Conservation (phyloP, 805 yeast genomes). For the Nakazawaea populi region DNA sequence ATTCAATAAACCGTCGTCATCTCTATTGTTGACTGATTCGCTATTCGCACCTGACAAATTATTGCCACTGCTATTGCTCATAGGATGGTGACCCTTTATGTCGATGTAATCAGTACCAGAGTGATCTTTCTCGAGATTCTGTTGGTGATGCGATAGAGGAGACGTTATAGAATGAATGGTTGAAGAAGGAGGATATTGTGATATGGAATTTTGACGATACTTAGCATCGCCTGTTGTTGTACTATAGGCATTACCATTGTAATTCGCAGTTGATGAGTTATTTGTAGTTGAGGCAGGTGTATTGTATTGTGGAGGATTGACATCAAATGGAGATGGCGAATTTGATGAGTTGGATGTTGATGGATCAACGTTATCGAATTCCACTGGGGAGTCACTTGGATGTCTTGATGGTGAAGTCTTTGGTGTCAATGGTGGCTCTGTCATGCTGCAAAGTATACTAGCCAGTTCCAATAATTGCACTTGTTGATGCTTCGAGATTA, state of each 20-base stretch:
- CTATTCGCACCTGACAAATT: background rate
- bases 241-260: slow-evolving; percentile 5
- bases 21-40: background rate
- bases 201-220: slow-evolving; percentile 34
- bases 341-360: slow-evolving; percentile 15
- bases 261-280: slow-evolving; percentile 7
- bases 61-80: background rate
- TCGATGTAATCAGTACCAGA: slow-evolving; percentile 1
- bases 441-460: slow-evolving; percentile 72
- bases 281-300: slow-evolving; percentile 9
- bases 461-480: slow-evolving; percentile 79
- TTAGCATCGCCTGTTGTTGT: slow-evolving; percentile 8
- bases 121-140: background rate
- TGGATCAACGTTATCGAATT: slow-evolving; percentile 13
- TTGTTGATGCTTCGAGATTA: slow-evolving; percentile 84
- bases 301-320: slow-evolving; percentile 7
- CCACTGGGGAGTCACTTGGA: slow-evolving; percentile 3
- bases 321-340: slow-evolving; percentile 13
- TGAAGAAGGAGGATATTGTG: slow-evolving; percentile 39
- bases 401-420: slow-evolving; percentile 4
- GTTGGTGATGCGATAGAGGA: slow-evolving; percentile 1
- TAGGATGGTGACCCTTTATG: background rate
- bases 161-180: slow-evolving; percentile 7
- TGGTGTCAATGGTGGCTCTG: slow-evolving; percentile 25
- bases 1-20: slow-evolving; percentile 7